These are phyloP conservation scores for Metschnikowia baotianmanensis DNA, from an alignment of 805 yeast genomes.

Conservation along the genomic window DNA sequence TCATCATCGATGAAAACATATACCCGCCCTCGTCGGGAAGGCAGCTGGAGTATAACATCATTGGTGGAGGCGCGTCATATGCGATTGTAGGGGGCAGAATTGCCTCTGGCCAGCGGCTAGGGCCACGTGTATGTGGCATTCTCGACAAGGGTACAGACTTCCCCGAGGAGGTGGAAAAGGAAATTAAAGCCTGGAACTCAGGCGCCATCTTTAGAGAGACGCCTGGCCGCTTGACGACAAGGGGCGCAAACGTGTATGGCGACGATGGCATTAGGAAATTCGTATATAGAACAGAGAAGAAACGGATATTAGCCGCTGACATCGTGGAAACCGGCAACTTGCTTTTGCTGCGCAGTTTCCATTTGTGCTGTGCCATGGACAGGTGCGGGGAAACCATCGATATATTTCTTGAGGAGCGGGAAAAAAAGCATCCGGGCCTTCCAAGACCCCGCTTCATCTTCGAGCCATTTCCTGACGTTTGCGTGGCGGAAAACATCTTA, in stretches of 20 bases:
- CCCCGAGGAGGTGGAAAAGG: constrained; percentile 46
- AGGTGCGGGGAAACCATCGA: constrained; percentile 52
- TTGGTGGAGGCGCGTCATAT: constrained; percentile 92
- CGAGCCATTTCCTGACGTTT: constrained; percentile 86
- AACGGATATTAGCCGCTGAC: constrained; percentile 57
- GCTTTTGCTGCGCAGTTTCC: constrained; percentile 47
- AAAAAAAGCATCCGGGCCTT: neutral
- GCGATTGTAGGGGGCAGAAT: constrained; percentile 74
- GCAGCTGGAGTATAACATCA: constrained; percentile 44
- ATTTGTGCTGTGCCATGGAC: constrained; percentile 71
- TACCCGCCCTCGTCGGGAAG: constrained; percentile 41
- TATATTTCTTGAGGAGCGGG: constrained; percentile 19
- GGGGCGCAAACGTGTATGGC: constrained; percentile 78
- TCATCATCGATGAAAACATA: constrained; percentile 83
- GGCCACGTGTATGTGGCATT: constrained; percentile 56
- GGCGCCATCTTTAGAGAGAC: constrained; percentile 57
- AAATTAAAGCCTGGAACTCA: constrained; percentile 59
- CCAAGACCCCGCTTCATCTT: constrained; percentile 52
- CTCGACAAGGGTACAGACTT: constrained; percentile 82
- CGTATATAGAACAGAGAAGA: constrained; percentile 59
- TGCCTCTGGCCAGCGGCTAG: constrained; percentile 36
- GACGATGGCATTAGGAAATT: constrained; percentile 56
- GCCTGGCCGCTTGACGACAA: constrained; percentile 57
- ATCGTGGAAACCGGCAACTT: constrained; percentile 39
- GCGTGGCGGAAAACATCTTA: constrained; percentile 47